phyloP scores from a whole-genome alignment of 1,284 basidiomycete genomes.

The Trametes sp. region DNA sequence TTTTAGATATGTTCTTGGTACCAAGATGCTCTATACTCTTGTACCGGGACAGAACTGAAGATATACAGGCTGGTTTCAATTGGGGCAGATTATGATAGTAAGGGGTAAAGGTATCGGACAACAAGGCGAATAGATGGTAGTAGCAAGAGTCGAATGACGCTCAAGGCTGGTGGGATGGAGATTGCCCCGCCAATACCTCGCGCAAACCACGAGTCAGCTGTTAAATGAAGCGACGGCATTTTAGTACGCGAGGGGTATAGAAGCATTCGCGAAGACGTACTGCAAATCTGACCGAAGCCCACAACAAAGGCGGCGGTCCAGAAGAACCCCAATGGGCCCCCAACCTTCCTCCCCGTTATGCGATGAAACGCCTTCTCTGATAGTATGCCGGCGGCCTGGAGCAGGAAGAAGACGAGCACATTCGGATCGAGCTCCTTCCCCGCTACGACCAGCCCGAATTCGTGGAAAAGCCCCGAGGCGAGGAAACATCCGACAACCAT shows the following conservation, averaged over 20 bases:
- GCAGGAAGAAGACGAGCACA: constrained; percentile 65
- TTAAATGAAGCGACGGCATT: background rate
- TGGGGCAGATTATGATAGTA: no score
- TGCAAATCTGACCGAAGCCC: constrained; percentile 63
- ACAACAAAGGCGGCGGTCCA: constrained; percentile 75
- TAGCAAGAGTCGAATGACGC: background rate
- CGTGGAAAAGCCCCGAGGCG: constrained; percentile 79
- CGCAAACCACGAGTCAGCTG: constrained; percentile 6
- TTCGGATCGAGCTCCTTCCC: constrained; percentile 61
- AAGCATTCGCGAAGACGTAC: constrained; percentile 47
- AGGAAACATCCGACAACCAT: constrained; percentile 74
- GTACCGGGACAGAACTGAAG: no score
- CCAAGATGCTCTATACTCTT: no score
- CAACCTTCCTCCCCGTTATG: constrained; percentile 61
- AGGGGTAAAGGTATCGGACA: background rate
- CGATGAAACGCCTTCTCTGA: constrained; percentile 66
- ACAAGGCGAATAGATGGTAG: background rate
- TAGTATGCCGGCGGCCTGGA: constrained; percentile 67
- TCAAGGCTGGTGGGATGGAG: constrained; percentile 4
- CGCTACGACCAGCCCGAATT: constrained; percentile 67
- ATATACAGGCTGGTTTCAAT: no score
- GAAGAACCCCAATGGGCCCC: constrained; percentile 61
- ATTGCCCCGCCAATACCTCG: constrained; percentile 8
- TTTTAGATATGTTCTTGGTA: no score
- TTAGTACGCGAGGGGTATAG: background rate